Percentiles rank a stretch among this genome's conserved stretches.
phyloP scores from a whole-genome alignment of 441 rosid genomes.

The Raphanus hybrid region DNA sequence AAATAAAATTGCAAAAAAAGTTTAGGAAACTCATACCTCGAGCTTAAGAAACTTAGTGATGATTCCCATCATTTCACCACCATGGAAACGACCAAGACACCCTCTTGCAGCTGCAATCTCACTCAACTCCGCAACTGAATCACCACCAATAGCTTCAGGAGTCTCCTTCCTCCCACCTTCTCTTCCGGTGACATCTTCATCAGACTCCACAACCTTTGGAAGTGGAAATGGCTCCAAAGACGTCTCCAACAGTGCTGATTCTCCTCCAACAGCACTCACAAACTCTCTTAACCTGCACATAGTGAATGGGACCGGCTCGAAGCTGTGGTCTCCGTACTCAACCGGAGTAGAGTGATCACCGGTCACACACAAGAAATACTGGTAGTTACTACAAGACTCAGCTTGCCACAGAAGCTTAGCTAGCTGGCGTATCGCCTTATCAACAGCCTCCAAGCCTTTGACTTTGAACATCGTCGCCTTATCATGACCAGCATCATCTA shows the following conservation, averaged over 20 bases:
- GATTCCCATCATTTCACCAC: constrained; percentile 93
- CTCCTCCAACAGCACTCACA: constrained; percentile 77
- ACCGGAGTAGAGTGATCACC: constrained; percentile 98
- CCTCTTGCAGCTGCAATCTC: constrained; percentile 92
- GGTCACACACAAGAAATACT: constrained; percentile 76
- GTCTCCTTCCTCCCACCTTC: constrained; percentile 32
- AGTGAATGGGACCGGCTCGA: constrained; percentile 86
- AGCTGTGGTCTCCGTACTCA: constrained; percentile 97
- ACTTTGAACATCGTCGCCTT: constrained; percentile 83
- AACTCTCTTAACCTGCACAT: constrained; percentile 72
- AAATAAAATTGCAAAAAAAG: neutral
- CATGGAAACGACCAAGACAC: constrained; percentile 88
- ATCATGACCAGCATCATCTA: constrained; percentile 97
- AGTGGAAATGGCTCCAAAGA: constrained; percentile 86
- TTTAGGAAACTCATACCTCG: constrained; percentile 19
- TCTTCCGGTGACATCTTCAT: constrained; percentile 39
- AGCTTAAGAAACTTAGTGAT: constrained; percentile 70
- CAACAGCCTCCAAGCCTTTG: constrained; percentile 79
- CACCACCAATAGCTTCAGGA: constrained; percentile 55
- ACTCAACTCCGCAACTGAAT: constrained; percentile 65
- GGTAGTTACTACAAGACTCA: constrained; percentile 60
- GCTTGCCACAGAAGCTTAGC: constrained; percentile 89
- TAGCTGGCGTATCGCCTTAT: constrained; percentile 76
- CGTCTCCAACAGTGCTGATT: constrained; percentile 51
- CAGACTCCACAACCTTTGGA: constrained; percentile 55